Evolutionary conservation across 139 green algal species (phyloP).

Genomic region (Micractinium conductrix): DNA sequence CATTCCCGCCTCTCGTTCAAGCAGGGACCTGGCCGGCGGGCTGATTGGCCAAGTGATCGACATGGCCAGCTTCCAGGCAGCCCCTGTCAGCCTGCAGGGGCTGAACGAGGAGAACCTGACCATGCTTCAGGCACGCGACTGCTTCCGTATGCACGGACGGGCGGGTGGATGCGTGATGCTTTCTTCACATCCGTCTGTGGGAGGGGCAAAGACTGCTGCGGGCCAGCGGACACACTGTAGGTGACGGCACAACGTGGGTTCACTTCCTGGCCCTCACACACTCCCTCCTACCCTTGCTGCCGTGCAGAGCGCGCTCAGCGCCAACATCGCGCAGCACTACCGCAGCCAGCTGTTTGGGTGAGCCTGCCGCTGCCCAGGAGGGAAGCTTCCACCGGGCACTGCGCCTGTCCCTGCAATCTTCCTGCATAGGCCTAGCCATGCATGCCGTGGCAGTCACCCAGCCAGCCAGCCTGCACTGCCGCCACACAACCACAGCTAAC

Average conservation of each 20-base stretch:
- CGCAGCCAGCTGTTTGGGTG: constrained; percentile 34
- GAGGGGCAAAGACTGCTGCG: too few relatives aligned
- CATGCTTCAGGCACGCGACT: constrained; percentile 53
- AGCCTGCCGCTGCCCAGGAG: neutral
- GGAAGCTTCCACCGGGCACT: neutral
- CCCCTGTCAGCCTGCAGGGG: constrained; percentile 69
- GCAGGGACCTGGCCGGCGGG: constrained; percentile 37
- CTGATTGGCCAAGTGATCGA: constrained; percentile 56
- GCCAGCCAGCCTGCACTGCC: too few relatives aligned
- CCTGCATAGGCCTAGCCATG: too few relatives aligned
- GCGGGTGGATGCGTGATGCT: too few relatives aligned
- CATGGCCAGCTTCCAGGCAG: constrained; percentile 80
- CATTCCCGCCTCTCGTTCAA: too few relatives aligned
- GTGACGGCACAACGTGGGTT: too few relatives aligned
- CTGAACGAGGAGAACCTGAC: constrained; percentile 52
- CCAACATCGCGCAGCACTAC: constrained; percentile 15
- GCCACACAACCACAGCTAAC: neutral
- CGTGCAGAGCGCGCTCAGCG: constrained; percentile 6
- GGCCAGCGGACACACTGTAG: too few relatives aligned
- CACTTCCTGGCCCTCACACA: neutral
- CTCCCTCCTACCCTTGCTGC: neutral
- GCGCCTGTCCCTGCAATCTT: too few relatives aligned
- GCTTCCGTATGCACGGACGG: too few relatives aligned
- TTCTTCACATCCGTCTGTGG: too few relatives aligned
- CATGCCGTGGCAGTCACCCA: neutral